Percentiles rank a stretch among this genome's conserved stretches.
These are phyloP conservation scores for Cyclotella baltica DNA, from an alignment of 108 stramenopile species.

Conservation along the genomic window DNA sequence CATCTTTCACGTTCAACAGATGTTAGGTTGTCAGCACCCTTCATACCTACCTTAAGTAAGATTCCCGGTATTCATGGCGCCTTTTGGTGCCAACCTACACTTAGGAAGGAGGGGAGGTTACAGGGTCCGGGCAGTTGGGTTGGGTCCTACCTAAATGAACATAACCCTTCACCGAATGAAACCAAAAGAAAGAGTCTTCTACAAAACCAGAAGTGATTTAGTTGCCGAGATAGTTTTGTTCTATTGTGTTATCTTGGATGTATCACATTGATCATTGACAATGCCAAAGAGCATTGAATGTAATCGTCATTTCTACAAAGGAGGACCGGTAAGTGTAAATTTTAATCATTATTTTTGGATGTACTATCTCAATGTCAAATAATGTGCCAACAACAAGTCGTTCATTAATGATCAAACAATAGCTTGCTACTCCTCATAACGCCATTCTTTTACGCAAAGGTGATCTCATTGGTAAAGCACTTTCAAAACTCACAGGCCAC, in stretches of 20 bases:
- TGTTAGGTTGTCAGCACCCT: no score
- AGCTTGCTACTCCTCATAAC: conserved; percentile 29
- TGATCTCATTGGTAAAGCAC: conserved; percentile 39
- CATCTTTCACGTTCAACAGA: no score
- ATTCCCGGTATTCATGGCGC: no score
- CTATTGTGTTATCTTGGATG: conserved; percentile 40
- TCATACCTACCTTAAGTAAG: no score
- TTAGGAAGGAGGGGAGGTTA: no score
- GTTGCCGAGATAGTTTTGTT: neutral
- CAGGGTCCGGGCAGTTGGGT: no score
- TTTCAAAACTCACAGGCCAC: conserved; percentile 30
- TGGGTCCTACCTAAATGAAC: no score
- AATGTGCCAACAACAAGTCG: neutral
- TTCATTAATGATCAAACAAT: no score
- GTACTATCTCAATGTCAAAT: neutral
- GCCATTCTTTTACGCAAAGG: conserved; percentile 33
- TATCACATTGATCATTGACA: conserved; percentile 20
- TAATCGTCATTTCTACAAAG: conserved; percentile 37
- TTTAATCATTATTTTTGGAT: neutral
- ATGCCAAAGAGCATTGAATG: conserved; percentile 22
- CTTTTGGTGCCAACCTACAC: no score
- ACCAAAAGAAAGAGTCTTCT: neutral
- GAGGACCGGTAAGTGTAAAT: neutral
- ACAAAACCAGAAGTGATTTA: conserved; percentile 19
- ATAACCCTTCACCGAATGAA: conserved; percentile 12